Percentiles rank a stretch among this genome's conserved stretches.
These are phyloP conservation scores for Apiotrichum laibachii DNA, from an alignment of 1,284 basidiomycete genomes.

Conservation along the genomic window DNA sequence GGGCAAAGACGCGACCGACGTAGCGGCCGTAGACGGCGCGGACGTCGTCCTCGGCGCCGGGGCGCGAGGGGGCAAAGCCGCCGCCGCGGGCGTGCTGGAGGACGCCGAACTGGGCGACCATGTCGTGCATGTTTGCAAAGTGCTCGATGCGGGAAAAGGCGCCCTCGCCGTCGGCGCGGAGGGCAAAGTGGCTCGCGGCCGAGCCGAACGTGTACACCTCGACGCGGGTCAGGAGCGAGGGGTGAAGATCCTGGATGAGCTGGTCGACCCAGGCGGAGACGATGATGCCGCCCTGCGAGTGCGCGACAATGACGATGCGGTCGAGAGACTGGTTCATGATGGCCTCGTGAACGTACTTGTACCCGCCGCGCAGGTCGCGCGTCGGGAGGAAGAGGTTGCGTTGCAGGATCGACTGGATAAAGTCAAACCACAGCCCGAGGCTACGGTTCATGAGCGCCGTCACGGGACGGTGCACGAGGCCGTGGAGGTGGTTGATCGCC, in stretches of 20 bases:
- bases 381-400: conserved; percentile 30
- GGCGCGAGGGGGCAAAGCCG: not conserved
- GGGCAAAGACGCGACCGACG: conserved; percentile 32
- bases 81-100: conserved; percentile 8
- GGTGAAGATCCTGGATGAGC: conserved; percentile 30
- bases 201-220: conserved; percentile 42
- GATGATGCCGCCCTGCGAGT: conserved; percentile 37
- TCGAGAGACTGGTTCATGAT: conserved; percentile 20
- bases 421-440: conserved; percentile 33
- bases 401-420: conserved; percentile 34
- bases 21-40: conserved; percentile 25
- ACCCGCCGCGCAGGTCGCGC: conserved; percentile 25
- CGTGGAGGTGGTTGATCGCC: conserved; percentile 24
- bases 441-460: conserved; percentile 33
- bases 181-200: conserved; percentile 33
- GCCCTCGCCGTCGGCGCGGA: conserved; percentile 4
- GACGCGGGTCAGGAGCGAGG: conserved; percentile 24
- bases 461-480: conserved; percentile 28
- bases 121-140: conserved; percentile 31
- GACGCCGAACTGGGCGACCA: conserved; percentile 27
- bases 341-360: conserved; percentile 14
- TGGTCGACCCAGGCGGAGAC: conserved; percentile 29
- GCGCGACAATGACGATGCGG: conserved; percentile 36
- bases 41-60: conserved; percentile 7
- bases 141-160: conserved; percentile 31